A percentile compares a stretch with the other conserved stretches of the same genome.
These are phyloP conservation scores for Zoysia japonica DNA, from an alignment of 176 grass and related monocot species.

Conservation along the genomic window DNA sequence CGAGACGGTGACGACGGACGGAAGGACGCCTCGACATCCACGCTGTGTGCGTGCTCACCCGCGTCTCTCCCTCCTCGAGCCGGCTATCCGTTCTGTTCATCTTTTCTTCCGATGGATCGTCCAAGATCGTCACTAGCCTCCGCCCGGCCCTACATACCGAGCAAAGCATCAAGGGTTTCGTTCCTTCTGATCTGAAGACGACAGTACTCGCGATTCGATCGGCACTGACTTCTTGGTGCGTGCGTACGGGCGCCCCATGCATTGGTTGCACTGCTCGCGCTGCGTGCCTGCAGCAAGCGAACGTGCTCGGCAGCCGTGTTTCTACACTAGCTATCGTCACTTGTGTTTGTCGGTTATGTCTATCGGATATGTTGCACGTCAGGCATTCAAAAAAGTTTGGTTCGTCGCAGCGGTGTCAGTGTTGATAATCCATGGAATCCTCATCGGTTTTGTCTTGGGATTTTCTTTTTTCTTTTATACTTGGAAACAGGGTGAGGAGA, in stretches of 20 bases:
- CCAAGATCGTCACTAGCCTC: neutral
- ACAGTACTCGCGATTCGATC: neutral
- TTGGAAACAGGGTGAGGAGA: no score
- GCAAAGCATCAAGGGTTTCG: neutral
- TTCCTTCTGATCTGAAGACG: neutral
- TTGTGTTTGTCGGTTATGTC: neutral
- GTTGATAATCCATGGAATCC: neutral
- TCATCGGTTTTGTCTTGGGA: neutral
- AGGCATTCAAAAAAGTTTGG: slow-evolving; percentile 1
- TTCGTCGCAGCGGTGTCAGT: neutral
- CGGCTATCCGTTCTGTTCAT: neutral
- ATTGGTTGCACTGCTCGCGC: neutral
- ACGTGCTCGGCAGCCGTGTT: neutral
- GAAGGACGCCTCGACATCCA: slow-evolving; percentile 1
- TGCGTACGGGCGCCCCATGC: slow-evolving; percentile 3
- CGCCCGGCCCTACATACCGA: neutral
- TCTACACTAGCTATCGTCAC: neutral
- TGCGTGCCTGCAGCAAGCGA: no score
- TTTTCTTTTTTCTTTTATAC: neutral
- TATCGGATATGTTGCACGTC: neutral
- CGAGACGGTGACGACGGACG: neutral
- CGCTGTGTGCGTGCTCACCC: neutral
- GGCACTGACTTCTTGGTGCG: neutral
- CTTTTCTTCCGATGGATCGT: neutral
- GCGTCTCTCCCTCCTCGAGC: neutral